phyloP scores from a whole-genome alignment of 2,329 filamentous ascomycete genomes.

The Didymellaceae sp. region DNA sequence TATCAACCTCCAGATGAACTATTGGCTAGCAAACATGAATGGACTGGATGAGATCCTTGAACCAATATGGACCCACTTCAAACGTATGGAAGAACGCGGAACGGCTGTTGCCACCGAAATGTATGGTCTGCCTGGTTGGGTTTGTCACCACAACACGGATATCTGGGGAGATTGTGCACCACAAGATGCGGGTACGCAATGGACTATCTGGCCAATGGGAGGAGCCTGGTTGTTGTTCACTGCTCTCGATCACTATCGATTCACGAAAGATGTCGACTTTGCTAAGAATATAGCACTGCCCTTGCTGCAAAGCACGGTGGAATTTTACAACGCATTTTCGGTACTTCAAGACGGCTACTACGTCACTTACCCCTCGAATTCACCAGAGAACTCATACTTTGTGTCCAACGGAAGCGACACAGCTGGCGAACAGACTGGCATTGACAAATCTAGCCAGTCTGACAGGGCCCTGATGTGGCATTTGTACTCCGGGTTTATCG shows the following conservation, averaged over 20 bases:
- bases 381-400: constrained; percentile 48
- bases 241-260: constrained; percentile 32
- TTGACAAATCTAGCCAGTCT: constrained; percentile 50
- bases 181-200: constrained; percentile 32
- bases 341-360: constrained; percentile 35
- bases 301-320: constrained; percentile 43
- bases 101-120: constrained; percentile 27
- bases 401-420: constrained; percentile 28
- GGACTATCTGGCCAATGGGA: constrained; percentile 35
- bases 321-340: constrained; percentile 52
- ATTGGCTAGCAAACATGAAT: constrained; percentile 50
- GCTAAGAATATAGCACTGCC: constrained; percentile 28
- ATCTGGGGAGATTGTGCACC: constrained; percentile 35
- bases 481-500: constrained; percentile 46
- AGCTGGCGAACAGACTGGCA: constrained; percentile 54
- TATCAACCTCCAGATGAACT: constrained; percentile 63
- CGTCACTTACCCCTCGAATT: constrained; percentile 49
- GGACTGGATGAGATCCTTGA: constrained; percentile 47
- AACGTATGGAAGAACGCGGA: constrained; percentile 46
- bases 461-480: background rate
- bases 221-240: constrained; percentile 38
- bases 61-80: constrained; percentile 53
- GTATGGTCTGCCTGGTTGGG: constrained; percentile 33
- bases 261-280: constrained; percentile 24
- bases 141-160: constrained; percentile 37